Evolutionary conservation across 2,329 filamentous ascomycete species (phyloP).

Genomic region (Pseudogymnoascus pannorum): DNA sequence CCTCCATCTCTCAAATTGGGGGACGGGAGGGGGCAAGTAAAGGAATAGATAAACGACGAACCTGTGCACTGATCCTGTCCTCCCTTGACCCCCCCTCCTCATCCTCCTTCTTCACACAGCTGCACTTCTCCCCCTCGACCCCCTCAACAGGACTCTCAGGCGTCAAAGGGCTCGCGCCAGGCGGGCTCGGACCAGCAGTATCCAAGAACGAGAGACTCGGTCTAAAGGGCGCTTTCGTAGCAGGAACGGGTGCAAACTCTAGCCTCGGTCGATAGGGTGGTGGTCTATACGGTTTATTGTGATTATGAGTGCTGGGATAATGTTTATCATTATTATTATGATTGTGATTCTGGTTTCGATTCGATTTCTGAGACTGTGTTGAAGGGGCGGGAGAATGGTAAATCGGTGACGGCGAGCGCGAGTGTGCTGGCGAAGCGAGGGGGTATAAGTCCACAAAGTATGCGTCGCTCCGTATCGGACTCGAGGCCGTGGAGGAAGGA

Average conservation of each 20-base stretch:
- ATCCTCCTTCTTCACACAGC: neutral
- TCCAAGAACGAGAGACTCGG: neutral
- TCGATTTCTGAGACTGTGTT: neutral
- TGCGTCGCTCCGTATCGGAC: neutral
- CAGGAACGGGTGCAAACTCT: no score
- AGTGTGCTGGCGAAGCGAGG: neutral
- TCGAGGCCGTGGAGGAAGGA: neutral
- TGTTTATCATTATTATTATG: no score
- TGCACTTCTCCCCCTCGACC: neutral
- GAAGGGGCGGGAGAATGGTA: no score
- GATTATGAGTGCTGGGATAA: no score
- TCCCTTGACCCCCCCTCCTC: neutral
- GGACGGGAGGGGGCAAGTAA: no score
- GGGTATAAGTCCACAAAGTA: neutral
- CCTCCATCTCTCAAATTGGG: no score
- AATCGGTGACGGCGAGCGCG: neutral
- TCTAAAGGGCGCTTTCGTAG: no score
- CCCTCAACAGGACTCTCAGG: neutral
- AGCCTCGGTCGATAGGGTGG: neutral
- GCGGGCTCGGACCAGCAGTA: no score
- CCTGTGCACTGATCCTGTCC: neutral
- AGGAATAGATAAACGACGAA: neutral
- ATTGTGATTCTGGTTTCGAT: neutral
- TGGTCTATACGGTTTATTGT: no score
- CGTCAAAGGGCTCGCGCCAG: neutral